Conservation (phyloP, 2,329 filamentous ascomycete genomes). For the Neofusicoccum ribis region DNA sequence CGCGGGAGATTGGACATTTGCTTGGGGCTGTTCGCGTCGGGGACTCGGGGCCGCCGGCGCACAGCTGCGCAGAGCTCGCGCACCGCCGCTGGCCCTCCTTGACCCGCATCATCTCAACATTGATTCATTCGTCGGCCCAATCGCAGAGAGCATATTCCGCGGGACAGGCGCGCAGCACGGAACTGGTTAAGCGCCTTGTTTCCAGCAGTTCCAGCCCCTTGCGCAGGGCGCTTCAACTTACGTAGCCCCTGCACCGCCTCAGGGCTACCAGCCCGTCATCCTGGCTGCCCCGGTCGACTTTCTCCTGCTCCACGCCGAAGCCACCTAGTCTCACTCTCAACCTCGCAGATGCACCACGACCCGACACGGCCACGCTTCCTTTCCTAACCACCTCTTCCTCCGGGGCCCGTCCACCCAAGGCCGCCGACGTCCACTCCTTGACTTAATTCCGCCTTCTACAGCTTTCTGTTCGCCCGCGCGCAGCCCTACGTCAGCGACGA, state of each 20-base stretch:
- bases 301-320: conserved; percentile 15
- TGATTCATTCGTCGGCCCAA: not conserved
- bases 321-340: conserved; percentile 15
- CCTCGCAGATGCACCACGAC: conserved; percentile 4
- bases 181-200: not conserved
- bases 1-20: conserved; percentile 10
- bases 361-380: not conserved
- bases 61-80: not conserved
- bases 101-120: not conserved
- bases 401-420: not conserved
- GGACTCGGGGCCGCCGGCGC: not conserved
- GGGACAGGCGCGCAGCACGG: not conserved
- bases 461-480: not conserved
- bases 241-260: conserved; percentile 21
- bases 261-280: not conserved
- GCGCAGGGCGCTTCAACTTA: conserved; percentile 14
- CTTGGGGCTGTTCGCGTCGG: not conserved
- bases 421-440: conserved; percentile 19
- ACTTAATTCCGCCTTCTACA: not conserved
- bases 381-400: not conserved
- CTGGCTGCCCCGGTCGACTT: not conserved
- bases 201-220: conserved; percentile 11
- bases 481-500: conserved; percentile 19
- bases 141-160: not conserved
- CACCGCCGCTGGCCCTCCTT: not conserved